Base-by-base conservation (phyloP, 805 yeast species). In the Blastobotrys attinorum region DNA sequence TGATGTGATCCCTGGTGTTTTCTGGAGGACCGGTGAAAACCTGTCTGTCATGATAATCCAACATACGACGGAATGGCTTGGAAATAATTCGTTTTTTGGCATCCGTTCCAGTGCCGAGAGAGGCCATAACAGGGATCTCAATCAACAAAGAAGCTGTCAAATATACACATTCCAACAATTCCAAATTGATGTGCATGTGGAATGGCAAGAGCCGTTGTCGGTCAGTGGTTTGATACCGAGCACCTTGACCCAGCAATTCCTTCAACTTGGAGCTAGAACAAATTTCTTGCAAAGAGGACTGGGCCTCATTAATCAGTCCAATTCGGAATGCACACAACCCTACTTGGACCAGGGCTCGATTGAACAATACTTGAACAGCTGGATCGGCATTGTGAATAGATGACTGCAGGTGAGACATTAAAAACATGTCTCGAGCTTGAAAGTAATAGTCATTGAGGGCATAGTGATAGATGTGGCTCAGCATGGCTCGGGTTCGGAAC, bases 11-110 rank as follows among this genome's bases (percentile, higher is more conserved):
- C 59, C 94, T 82, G 37, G 94, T 84, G 63, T 89, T 86, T 69
- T 92, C 98, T 43, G 97, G 96, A 39, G 98, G 98, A 36, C 97
- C 98, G 50, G 87, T 86, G 73, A 90, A 92, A 46, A 83, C 83
- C 65, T 89, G 96, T 66, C 90, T 83, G 62, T 89, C 96, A 60
- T 85, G 88, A 70, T 82, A 84, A 63, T 92, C 97, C 54, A 92
- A 75, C 63, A 84, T 77, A 62, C 95, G 80, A 67, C 90, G 82
- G 72, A 92, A 88, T 22, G 95, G 85, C 67, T 86, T 89, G 57
- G 83, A 73, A 50, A 74, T 71, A 57, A 78, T 69, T 62, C 80
- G 81, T 60, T 81, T 80, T 57, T 78, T 71, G 55, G 79, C 77
- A 39, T 77, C 73, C 45, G 59, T 58, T 38, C 64, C 57, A 22